Evolutionary conservation across 169 alveolate species (phyloP).

Genomic region (Cryptosporidium xiaoi): DNA sequence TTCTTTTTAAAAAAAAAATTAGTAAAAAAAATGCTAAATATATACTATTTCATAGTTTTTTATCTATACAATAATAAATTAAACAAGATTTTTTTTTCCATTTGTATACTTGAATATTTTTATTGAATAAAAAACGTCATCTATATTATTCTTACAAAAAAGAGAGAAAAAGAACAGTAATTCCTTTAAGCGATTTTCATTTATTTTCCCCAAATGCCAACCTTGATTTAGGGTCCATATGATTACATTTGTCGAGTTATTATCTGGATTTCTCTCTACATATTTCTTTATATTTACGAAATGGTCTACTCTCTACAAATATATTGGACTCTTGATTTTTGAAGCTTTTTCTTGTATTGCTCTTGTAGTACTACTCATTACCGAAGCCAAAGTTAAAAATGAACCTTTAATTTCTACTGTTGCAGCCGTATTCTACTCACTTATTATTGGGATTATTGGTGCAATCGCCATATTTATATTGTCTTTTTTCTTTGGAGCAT

Average conservation of each 20-base stretch:
- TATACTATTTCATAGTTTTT: too few relatives aligned
- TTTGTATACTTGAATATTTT: too few relatives aligned
- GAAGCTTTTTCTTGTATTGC: constrained; percentile 21
- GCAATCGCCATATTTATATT: neutral
- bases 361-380: neutral
- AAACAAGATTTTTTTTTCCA: too few relatives aligned
- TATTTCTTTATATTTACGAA: neutral
- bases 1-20: too few relatives aligned
- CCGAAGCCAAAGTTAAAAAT: neutral
- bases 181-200: too few relatives aligned
- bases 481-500: constrained; percentile 58
- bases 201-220: neutral
- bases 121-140: too few relatives aligned
- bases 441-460: constrained; percentile 27
- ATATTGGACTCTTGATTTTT: neutral
- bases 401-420: constrained; percentile 1
- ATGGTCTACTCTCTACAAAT: constrained; percentile 24
- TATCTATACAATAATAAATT: too few relatives aligned
- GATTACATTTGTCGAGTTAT: constrained; percentile 5
- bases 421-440: constrained; percentile 12
- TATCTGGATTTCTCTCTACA: neutral
- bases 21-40: too few relatives aligned
- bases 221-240: neutral
- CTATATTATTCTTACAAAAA: neutral
- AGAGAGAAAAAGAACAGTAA: neutral